Base-by-base conservation (phyloP, 331 rosid species). In the Pyracantha coccinea region DNA sequence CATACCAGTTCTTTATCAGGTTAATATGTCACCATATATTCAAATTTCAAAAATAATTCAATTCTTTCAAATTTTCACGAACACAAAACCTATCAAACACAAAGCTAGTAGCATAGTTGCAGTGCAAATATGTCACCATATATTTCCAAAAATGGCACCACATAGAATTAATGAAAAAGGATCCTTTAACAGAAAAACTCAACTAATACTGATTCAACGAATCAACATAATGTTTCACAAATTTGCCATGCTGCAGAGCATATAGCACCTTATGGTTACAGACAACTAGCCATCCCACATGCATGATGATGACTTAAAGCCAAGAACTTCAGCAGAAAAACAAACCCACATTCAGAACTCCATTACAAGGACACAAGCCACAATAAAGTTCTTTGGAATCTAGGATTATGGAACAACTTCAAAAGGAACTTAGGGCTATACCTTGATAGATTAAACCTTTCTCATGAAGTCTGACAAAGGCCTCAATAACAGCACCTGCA, bases 381-480 rank as follows among this genome's bases (percentile, higher is more conserved):
- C 60, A 65, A 61, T 16, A 55, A 50, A 57, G 16, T 15, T 52
- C 45, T 27, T 44, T 4, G 12, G 31, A 14, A 27, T 20, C 54
- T 7, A 61, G 31, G 35, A 14, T 50, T 19, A 66, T 15, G 20
- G 19, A 63, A 53, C 33, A 28, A 28, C 73, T 47, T 53, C 19
- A 7, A 71, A 27, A 31, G 75, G 68, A 74, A 59, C 71, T 65
- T 33, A 25, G 69, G 35, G 24, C 32, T 31, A 60, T 93, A 93
- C 98, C 98, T 91, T 89, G 98, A 83, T 93, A 91, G 70, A 93
- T 89, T 83, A 93, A 87, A 71, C 96, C 98, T 87, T 90, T 93
- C 74, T 93, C 97, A 47, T 93, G 98, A 74, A 93, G 98, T 83
- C 86, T 87, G 72, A 93, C 91, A 89, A 93, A 93, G 75, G 98